Base-by-base conservation (phyloP, 2,329 filamentous ascomycete genomes). In the Cercospora nicotianae region DNA sequence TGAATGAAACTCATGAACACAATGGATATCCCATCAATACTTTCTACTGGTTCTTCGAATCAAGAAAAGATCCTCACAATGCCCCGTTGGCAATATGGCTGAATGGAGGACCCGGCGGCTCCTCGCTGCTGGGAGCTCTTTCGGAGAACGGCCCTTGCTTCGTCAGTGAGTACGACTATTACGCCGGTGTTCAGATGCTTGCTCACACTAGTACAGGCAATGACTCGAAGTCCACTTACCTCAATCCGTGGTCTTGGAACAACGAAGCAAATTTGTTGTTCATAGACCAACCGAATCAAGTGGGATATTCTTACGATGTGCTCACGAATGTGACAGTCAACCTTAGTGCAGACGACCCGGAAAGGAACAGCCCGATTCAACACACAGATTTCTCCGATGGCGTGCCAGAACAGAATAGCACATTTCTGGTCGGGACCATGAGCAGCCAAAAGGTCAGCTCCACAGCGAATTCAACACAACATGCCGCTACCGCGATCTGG, bases 31-130 rank as follows among this genome's bases (percentile, higher is more conserved):
- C 83, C 8, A 63, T 73, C 48, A 72, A 83, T 62, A 79, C 79
- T 0, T 89, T 88, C 75, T 90, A 89, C 75, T 87, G 86, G 85
- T 89, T 88, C 74, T 89, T 90, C 72, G 86, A 88, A 69, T 82
- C 86, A 0, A 81, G 87, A 16, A 84, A 86, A 63, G 82, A 86
- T 73, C 83, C 87, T 1, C 73, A 77, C 8, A 84, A 85, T 72
- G 86, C 86, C 0, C 87, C 87, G 0, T 77, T 89, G 2, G 82
- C 84, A 0, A 83, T 89, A 31, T 89, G 86, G 83, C 82, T 89
- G 75, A 87, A 87, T 66, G 87, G 87, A 18, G 87, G 87, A 0
- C 87, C 87, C 0, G 86, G 86, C 1, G 81, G 79, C 16, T 82
- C 84, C 68, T 85, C 82, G 9, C 78, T 88, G 74, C 84, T 87